Evolutionary conservation across 805 yeast species (phyloP).

Genomic region (Dipodascus geniculatus): DNA sequence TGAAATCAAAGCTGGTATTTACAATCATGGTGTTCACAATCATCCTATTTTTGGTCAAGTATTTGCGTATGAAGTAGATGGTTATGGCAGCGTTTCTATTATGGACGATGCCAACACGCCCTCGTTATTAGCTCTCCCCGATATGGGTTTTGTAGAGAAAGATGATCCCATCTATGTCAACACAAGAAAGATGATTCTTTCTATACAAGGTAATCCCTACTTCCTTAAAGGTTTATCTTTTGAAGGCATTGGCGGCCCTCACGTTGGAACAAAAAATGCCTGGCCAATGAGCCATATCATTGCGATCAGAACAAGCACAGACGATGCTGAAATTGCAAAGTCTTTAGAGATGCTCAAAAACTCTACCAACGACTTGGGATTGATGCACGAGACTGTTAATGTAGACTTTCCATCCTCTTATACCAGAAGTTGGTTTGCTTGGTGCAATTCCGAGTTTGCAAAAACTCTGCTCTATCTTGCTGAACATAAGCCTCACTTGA

Average conservation of each 20-base stretch:
- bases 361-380: slow-evolving; percentile 63
- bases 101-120: slow-evolving; percentile 95
- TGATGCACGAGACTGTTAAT: slow-evolving; percentile 73
- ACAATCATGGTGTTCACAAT: slow-evolving; percentile 48
- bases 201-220: slow-evolving; percentile 67
- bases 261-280: slow-evolving; percentile 65
- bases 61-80: slow-evolving; percentile 83
- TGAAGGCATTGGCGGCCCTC: slow-evolving; percentile 86
- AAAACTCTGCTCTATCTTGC: slow-evolving; percentile 74
- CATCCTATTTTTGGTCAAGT: slow-evolving; percentile 67
- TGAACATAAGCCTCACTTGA: slow-evolving; percentile 56
- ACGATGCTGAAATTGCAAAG: slow-evolving; percentile 52
- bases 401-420: slow-evolving; percentile 43
- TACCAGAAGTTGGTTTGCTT: slow-evolving; percentile 86
- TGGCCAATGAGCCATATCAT: slow-evolving; percentile 88
- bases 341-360: slow-evolving; percentile 40
- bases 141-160: slow-evolving; percentile 47
- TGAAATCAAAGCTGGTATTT: slow-evolving; percentile 42
- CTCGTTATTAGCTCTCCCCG: slow-evolving; percentile 68
- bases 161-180: slow-evolving; percentile 57
- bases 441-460: slow-evolving; percentile 90
- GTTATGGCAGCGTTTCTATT: slow-evolving; percentile 57
- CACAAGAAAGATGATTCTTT: slow-evolving; percentile 65
- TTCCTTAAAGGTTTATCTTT: slow-evolving; percentile 50
- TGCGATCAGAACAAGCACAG: slow-evolving; percentile 60